Percentiles rank a stretch among this genome's conserved stretches.
Evolutionary conservation across 1,284 basidiomycete genomes (phyloP).

Genomic region (Phylloboletellus chloephorus): DNA sequence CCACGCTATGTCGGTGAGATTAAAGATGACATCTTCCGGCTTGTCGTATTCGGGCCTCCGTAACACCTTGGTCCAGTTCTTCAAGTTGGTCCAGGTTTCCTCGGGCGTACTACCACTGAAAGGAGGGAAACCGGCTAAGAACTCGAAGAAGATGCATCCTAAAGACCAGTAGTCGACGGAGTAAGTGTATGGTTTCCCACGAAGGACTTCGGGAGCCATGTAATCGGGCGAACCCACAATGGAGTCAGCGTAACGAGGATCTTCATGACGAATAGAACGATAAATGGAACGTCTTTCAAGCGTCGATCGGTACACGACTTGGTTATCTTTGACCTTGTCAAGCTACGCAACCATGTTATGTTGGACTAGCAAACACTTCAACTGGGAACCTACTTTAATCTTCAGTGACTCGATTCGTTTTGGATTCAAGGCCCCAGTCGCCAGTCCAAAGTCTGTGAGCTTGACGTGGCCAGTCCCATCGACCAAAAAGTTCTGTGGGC

Average conservation of each 20-base stretch:
- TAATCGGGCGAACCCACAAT: slow-evolving; percentile 99
- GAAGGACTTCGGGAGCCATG: slow-evolving; percentile 90
- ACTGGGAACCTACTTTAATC: slow-evolving; percentile 59
- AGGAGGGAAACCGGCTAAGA: slow-evolving; percentile 95
- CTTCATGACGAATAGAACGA: slow-evolving; percentile 85
- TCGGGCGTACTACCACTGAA: slow-evolving; percentile 95
- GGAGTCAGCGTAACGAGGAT: slow-evolving; percentile 93
- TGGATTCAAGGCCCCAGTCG: slow-evolving; percentile 94
- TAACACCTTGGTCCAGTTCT: slow-evolving; percentile 94
- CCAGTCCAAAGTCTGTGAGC: slow-evolving; percentile 96
- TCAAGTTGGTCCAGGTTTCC: slow-evolving; percentile 98
- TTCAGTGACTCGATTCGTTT: slow-evolving; percentile 93
- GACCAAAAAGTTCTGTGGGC: slow-evolving; percentile 89
- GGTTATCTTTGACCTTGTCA: slow-evolving; percentile 94
- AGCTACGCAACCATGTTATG: slow-evolving; percentile 46
- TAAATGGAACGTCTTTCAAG: slow-evolving; percentile 95
- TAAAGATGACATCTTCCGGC: slow-evolving; percentile 96
- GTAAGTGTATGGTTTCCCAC: slow-evolving; percentile 91
- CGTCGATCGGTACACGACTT: slow-evolving; percentile 87
- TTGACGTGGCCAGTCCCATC: slow-evolving; percentile 97
- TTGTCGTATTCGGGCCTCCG: slow-evolving; percentile 92
- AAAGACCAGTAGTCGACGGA: slow-evolving; percentile 99
- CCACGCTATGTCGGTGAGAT: slow-evolving; percentile 92
- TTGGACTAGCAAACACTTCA: background rate
- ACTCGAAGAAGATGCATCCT: slow-evolving; percentile 98